A percentile compares a stretch with the other conserved stretches of the same genome.
Evolutionary conservation across 2,329 filamentous ascomycete species (phyloP).

Genomic region (Periconia digitata): DNA sequence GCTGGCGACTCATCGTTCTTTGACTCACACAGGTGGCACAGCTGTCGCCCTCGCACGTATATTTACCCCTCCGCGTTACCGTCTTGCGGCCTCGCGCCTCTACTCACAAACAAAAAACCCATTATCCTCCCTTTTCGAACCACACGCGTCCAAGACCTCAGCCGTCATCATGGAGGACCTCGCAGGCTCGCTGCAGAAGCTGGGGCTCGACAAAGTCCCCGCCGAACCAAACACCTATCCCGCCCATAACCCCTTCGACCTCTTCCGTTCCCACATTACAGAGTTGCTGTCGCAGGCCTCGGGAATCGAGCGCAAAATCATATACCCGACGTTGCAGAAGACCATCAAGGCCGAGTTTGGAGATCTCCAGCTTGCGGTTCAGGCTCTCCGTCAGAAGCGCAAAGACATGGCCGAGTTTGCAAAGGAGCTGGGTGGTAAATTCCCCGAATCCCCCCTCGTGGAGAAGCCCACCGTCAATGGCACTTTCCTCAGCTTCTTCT

Average conservation of each 20-base stretch:
- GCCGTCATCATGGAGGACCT: slow-evolving; percentile 40
- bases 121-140: slow-evolving; percentile 19
- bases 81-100: background rate
- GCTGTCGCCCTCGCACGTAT: background rate
- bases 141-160: slow-evolving; percentile 23
- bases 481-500: slow-evolving; percentile 77
- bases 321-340: slow-evolving; percentile 78
- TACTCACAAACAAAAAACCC: slow-evolving; percentile 12
- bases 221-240: slow-evolving; percentile 55
- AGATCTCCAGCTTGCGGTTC: slow-evolving; percentile 75
- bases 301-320: slow-evolving; percentile 68
- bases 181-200: slow-evolving; percentile 35
- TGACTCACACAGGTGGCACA: slow-evolving; percentile 27
- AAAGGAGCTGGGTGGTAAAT: slow-evolving; percentile 60
- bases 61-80: background rate
- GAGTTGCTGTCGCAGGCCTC: slow-evolving; percentile 68
- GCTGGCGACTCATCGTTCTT: slow-evolving; percentile 36
- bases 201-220: slow-evolving; percentile 44
- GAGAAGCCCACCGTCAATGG: slow-evolving; percentile 68
- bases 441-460: slow-evolving; percentile 73
- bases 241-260: slow-evolving; percentile 72
- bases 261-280: slow-evolving; percentile 78
- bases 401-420: slow-evolving; percentile 61
- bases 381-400: slow-evolving; percentile 74
- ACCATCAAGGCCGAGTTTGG: slow-evolving; percentile 79